Evolutionary conservation across 805 yeast genomes (phyloP).

Genomic region (Allodekkera sacchari): DNA sequence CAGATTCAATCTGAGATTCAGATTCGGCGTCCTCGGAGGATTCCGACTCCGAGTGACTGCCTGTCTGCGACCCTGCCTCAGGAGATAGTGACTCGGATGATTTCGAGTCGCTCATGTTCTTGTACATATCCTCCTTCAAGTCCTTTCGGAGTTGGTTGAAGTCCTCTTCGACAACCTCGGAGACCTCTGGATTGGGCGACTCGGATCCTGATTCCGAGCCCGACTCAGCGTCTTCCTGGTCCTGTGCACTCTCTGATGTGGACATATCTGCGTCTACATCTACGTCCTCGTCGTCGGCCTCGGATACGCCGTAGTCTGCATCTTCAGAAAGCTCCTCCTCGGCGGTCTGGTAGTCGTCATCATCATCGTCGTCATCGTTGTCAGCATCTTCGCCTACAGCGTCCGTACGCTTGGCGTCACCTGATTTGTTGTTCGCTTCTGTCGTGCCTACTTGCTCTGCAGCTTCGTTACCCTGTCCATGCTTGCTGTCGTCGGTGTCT

Average conservation of each 20-base stretch:
- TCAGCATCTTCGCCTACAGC: conserved; percentile 4
- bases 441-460: conserved; percentile 20
- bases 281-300: conserved; percentile 3
- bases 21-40: conserved; percentile 10
- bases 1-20: conserved; percentile 16
- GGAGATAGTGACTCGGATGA: conserved; percentile 9
- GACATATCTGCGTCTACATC: conserved; percentile 12
- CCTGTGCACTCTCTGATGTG: neutral
- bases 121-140: conserved; percentile 22
- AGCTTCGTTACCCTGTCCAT: too few species aligned
- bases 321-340: conserved; percentile 14
- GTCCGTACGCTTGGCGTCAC: conserved; percentile 2
- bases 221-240: conserved; percentile 1
- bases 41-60: conserved; percentile 2
- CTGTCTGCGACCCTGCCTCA: neutral
- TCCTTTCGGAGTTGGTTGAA: conserved; percentile 17
- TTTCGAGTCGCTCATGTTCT: conserved; percentile 11
- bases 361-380: conserved; percentile 19
- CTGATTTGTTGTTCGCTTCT: conserved; percentile 8
- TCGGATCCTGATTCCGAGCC: conserved; percentile 1
- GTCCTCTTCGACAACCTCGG: conserved; percentile 1
- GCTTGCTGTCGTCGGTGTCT: too few species aligned
- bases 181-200: neutral
- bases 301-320: conserved; percentile 6
- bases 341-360: conserved; percentile 24